Base-by-base conservation (phyloP, 2,329 filamentous ascomycete species). In the Apiospora malaysiana region DNA sequence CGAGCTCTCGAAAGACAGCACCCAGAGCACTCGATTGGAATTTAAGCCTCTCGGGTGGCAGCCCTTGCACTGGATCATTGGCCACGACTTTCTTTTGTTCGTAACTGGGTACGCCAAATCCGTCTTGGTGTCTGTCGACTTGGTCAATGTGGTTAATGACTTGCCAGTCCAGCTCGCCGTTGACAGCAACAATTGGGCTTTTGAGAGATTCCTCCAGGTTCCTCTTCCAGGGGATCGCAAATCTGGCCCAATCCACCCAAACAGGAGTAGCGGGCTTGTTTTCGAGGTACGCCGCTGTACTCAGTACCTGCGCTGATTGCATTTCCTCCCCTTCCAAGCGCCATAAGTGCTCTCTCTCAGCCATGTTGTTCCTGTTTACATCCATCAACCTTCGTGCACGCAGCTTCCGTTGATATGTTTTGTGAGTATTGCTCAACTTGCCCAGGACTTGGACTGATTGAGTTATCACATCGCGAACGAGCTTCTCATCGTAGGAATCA, bases 171-270 rank as follows among this genome's bases (percentile, higher is more conserved):
- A 49, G 47, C 9, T 49, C 47, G 1, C 47, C 47, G 10, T 12
- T 25, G n/a, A 49, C 47, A 49, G 47, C 47, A 2, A 12, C 6
- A 12, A 49, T 1, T 10, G 47, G 47, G n/a, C 9, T 49, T 12
- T 23, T 1, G n/a, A 25, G 23, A 12, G n/a, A 25, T n/a, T 49
- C 47, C n/a, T 49, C n/a, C n/a, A 49, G 10, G 8, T 6, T 10
- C 10, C 8, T 9, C 8, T 2, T 2, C 8, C n/a, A 23, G 0
- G n/a, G n/a, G 1, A 12, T 4, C 1, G 47, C n/a, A 10, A 49
- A 25, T 25, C 9, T 12, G 3, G n/a, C 1, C 47, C 47, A 49
- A 23, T 49, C 9, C 7, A 49, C n/a, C n/a, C 47, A 49, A n/a
- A 6, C 47, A n/a, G 9, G 12, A 2, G 9, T 25, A 9, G 10